A percentile compares a stretch with the other conserved stretches of the same genome.
phyloP scores from a whole-genome alignment of 345 rosid genomes.

The Salix dunnii region DNA sequence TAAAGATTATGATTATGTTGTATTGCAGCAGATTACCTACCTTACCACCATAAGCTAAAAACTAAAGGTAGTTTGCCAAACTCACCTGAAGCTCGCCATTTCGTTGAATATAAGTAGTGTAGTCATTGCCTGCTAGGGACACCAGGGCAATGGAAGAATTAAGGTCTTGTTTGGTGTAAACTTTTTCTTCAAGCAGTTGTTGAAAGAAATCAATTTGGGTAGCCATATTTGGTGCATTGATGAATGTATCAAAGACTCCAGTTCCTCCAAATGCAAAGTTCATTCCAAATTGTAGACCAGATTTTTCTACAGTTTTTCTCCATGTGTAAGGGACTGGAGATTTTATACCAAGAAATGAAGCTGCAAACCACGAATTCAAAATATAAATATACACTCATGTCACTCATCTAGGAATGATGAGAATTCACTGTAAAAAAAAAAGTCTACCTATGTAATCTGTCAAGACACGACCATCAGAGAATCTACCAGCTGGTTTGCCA shows the following conservation, averaged over 20 bases:
- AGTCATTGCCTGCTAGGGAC: slow-evolving; percentile 20
- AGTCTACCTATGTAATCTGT: slow-evolving; percentile 48
- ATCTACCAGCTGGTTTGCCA: slow-evolving; percentile 59
- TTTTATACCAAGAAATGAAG: slow-evolving; percentile 48
- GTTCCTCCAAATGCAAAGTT: slow-evolving; percentile 86
- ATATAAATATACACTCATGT: not conserved
- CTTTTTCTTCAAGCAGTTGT: slow-evolving; percentile 8
- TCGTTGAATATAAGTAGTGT: slow-evolving; percentile 1
- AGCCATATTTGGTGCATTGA: slow-evolving; percentile 59
- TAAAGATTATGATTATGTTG: not conserved
- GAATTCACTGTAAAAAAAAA: not conserved
- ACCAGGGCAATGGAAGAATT: slow-evolving; percentile 9
- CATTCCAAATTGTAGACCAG: slow-evolving; percentile 44
- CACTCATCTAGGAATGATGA: not conserved
- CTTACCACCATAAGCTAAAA: not conserved
- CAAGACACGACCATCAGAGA: slow-evolving; percentile 55
- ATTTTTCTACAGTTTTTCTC: slow-evolving; percentile 29
- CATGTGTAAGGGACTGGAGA: slow-evolving; percentile 66
- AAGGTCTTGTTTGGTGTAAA: slow-evolving; percentile 15
- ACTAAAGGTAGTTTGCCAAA: not conserved
- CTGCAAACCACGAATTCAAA: slow-evolving; percentile 34
- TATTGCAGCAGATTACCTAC: not conserved
- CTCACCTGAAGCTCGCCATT: slow-evolving; percentile 7
- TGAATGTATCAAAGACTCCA: slow-evolving; percentile 58
- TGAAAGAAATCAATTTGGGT: slow-evolving; percentile 61